phyloP scores from a whole-genome alignment of 768 basidiomycete genomes.

The Hypsizygus marmoreus region DNA sequence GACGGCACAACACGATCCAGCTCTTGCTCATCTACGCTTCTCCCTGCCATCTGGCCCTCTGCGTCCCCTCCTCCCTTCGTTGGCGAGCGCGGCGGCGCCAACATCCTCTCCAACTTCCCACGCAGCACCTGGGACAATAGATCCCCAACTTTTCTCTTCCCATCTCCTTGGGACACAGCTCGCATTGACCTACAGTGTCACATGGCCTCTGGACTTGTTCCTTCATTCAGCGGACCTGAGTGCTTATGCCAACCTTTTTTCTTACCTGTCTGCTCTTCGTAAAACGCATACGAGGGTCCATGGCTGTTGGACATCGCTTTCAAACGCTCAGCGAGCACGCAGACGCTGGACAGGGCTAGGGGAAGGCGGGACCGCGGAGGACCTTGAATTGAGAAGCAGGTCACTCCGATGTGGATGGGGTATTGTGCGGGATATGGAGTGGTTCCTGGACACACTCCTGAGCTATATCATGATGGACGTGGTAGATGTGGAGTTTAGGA shows the following conservation, averaged over 20 bases:
- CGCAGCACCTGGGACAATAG: constrained; percentile 28
- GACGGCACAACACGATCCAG: constrained; percentile 83
- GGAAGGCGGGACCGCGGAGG: constrained; percentile 81
- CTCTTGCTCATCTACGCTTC: constrained; percentile 72
- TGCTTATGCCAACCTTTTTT: constrained; percentile 75
- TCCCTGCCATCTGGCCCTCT: constrained; percentile 80
- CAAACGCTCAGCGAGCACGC: constrained; percentile 81
- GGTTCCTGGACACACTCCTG: constrained; percentile 84
- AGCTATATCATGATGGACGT: constrained; percentile 92
- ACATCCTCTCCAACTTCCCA: constrained; percentile 42
- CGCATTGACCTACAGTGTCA: constrained; percentile 65
- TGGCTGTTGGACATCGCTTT: constrained; percentile 82
- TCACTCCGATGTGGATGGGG: constrained; percentile 86
- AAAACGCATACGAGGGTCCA: constrained; percentile 83
- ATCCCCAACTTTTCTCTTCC: constrained; percentile 63
- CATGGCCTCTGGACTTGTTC: constrained; percentile 92
- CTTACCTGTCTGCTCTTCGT: constrained; percentile 80
- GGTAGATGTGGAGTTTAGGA: constrained; percentile 78
- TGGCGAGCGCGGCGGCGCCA: constrained; percentile 38
- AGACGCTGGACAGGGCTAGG: constrained; percentile 85
- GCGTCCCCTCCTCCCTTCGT: constrained; percentile 78
- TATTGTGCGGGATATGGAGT: constrained; percentile 83
- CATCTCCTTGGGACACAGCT: constrained; percentile 81
- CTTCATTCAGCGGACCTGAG: constrained; percentile 74
- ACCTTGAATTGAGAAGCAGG: constrained; percentile 60